These are phyloP conservation scores for Leishmania mexicana DNA, from an alignment of 208 protist genomes.

Conservation along the genomic window DNA sequence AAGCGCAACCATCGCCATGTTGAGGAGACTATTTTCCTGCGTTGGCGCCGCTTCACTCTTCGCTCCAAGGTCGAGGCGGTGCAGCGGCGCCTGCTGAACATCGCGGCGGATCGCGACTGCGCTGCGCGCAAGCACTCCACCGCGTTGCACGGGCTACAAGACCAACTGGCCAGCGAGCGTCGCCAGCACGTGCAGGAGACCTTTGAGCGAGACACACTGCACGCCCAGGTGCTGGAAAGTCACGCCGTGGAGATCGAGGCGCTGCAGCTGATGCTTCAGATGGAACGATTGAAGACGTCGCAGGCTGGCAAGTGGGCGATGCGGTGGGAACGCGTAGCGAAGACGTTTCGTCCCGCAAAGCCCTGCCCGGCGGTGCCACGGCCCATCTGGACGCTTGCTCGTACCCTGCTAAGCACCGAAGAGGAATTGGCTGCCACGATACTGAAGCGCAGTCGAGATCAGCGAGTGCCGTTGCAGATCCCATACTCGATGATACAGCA, in stretches of 20 bases:
- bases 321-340: conserved; percentile 81
- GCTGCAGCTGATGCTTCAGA: conserved; percentile 52
- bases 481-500: conserved; percentile 26
- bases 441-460: conserved; percentile 13
- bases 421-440: conserved; percentile 35
- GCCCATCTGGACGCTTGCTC: conserved; percentile 31
- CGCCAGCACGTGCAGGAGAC: conserved; percentile 17
- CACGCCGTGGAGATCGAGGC: conserved; percentile 55
- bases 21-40: conserved; percentile 64
- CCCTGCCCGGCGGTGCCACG: conserved; percentile 42
- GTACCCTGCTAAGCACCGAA: conserved; percentile 45
- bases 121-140: conserved; percentile 13
- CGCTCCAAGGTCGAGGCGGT: conserved; percentile 43
- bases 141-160: conserved; percentile 17
- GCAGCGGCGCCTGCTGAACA: conserved; percentile 33
- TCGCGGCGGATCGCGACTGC: conserved; percentile 19
- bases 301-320: conserved; percentile 35
- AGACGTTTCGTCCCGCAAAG: conserved; percentile 61
- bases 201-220: conserved; percentile 48
- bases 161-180: conserved; percentile 26
- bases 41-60: conserved; percentile 69
- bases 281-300: conserved; percentile 27
- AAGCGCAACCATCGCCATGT: conserved; percentile 35
- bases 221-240: conserved; percentile 69
- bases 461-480: conserved; percentile 17